Base-by-base conservation (phyloP, 2,329 filamentous ascomycete genomes). In the Trichoderma lentiforme region DNA sequence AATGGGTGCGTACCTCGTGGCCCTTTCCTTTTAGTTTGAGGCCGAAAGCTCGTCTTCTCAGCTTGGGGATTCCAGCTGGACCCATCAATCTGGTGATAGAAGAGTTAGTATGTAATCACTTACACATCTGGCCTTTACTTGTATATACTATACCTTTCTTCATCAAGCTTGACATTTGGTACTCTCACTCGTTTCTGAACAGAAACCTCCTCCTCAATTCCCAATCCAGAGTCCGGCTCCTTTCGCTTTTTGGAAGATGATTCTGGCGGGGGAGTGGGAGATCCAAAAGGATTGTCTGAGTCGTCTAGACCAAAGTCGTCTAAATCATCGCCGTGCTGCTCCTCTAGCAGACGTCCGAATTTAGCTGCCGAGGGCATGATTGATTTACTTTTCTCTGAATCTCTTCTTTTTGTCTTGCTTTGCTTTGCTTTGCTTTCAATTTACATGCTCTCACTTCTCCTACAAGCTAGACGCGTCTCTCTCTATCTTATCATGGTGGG, bases 1-100 rank as follows among this genome's bases (percentile, higher is more conserved):
- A 15, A 34, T 30, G 18, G 28, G 24, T 43, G 21, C 74, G 21
- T 78, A 94, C 93, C 85, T 99, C 96, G 79, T 98, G 93, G 0
- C 95, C 95, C 81, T 97, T 98, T 64, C 96, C 96, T 80, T 95
- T 97, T 76, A 98, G 90, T 75, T 89, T 93, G 24, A 98, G 83
- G 34, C 89, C 87, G 68, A 89, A 90, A 0, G 93, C 91, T 76
- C 90, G 90, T 73, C 86, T 89, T 56, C 92, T 90, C 67, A 99
- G 84, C 77, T 92, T 94, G 1, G 94, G 93, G 73, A 99, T 94
- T 1, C 96, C 96, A 62, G 90, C 88, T 24, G 91, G 87, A 4
- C 94, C 96, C 1, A 98, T 86, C n/a, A 98, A 83, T 75, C 94
- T 94, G 32, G 8, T 6, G 3, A 47, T 26, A 8, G 43, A 36